Conservation (phyloP, 2,329 filamentous ascomycete genomes). For the Thielaviopsis punctulata region DNA sequence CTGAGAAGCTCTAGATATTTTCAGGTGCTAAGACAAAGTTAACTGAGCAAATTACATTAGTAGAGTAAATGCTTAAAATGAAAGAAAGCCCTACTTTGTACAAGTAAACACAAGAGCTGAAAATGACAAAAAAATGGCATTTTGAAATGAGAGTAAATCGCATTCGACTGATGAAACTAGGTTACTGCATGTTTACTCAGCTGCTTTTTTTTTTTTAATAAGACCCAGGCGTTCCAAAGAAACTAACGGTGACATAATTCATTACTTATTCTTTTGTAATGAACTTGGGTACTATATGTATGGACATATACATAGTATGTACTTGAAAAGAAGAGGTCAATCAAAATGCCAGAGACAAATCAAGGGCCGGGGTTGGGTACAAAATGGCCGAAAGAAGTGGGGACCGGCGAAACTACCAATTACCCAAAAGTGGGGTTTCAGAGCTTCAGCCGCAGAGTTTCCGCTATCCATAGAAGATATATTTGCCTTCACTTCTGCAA, state of each 20-base stretch:
- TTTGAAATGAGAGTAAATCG: neutral
- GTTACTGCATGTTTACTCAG: neutral
- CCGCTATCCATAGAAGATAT: neutral
- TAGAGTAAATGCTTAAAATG: too few relatives aligned
- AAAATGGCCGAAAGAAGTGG: neutral
- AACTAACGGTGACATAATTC: too few relatives aligned
- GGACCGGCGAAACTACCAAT: neutral
- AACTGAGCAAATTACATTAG: too few relatives aligned
- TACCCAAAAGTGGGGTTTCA: neutral
- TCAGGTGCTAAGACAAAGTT: too few relatives aligned
- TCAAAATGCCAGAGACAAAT: too few relatives aligned
- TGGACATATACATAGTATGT: too few relatives aligned
- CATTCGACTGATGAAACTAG: neutral
- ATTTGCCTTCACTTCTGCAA: too few relatives aligned
- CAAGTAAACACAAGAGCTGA: too few relatives aligned
- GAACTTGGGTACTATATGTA: too few relatives aligned
- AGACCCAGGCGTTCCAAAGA: too few relatives aligned
- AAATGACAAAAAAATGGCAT: neutral
- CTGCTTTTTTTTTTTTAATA: neutral
- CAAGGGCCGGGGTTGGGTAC: neutral
- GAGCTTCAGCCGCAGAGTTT: neutral
- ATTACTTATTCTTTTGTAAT: too few relatives aligned
- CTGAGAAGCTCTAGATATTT: neutral
- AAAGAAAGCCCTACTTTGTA: too few relatives aligned
- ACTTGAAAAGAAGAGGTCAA: neutral